Conservation (phyloP, 192 early-diverging fungal species). For the Thoreauomyces humboldtii region DNA sequence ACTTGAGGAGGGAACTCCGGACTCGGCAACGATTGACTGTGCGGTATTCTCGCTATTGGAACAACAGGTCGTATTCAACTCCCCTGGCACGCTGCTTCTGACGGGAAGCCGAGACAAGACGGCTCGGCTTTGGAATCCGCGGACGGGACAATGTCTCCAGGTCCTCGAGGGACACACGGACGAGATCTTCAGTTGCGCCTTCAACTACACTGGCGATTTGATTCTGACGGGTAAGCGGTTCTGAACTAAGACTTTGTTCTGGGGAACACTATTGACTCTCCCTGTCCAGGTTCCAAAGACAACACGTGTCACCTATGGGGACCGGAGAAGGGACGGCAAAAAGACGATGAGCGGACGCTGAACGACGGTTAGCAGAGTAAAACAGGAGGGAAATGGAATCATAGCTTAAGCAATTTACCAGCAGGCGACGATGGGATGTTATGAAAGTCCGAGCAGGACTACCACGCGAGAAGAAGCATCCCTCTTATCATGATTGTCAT, state of each 20-base stretch:
- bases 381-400: no score
- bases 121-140: conserved; percentile 38
- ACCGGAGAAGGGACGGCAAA: no score
- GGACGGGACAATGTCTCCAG: conserved; percentile 39
- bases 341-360: no score
- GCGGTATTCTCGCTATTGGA: background rate
- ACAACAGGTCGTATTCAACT: conserved; percentile 42
- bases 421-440: no score
- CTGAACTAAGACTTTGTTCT: background rate
- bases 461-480: no score
- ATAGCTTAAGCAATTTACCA: no score
- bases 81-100: conserved; percentile 35
- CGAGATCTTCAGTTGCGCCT: conserved; percentile 49
- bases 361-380: no score
- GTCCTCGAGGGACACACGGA: conserved; percentile 44
- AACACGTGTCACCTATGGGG: conserved; percentile 39
- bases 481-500: no score
- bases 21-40: background rate
- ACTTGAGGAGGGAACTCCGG: background rate
- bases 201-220: conserved; percentile 47
- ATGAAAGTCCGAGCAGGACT: no score
- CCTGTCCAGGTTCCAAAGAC: conserved; percentile 36
- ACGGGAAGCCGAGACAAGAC: conserved; percentile 48
- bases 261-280: background rate
- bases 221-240: conserved; percentile 41